Evolutionary conservation across 352 stramenopile species (phyloP), one percentile per base, ranked within the genome.

Genomic region (Bremia lactucae): DNA sequence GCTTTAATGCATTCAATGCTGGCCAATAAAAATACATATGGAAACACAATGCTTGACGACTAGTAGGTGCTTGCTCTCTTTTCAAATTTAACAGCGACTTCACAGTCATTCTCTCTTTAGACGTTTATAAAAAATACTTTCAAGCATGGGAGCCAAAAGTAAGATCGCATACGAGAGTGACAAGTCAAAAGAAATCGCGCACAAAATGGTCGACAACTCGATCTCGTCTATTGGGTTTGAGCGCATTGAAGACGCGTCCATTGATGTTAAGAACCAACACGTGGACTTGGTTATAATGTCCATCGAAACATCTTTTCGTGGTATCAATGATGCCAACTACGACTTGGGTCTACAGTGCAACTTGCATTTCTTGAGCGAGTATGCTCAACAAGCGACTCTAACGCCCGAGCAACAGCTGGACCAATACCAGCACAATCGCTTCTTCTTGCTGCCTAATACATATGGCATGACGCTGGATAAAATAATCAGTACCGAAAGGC

Each of bases 271-370:
- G 26, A 45, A 69, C 34, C 77, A 85, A 22, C 80, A 97, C 42
- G 87, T 78, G 40, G 88, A 97, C 55, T 98, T 97, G 66, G 89
- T 75, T 7, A 80, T 97, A 29, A 47, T 99, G 4, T 90, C 94
- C 16, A 95, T 98, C 41, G 95, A 98, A 68, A 97, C 97, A 59
- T 95, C 85, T n/a, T 64, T 97, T 29, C 87, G 86, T 26, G 95
- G 94, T 19, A 97, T 75, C 18, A 98, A 98, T 55, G 94, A 98
- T 65, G 83, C 94, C 36, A 97, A 97, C 64, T 98, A 98, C 65
- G 79, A 91, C 51, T 49, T 91, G 45, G 87, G 45, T 59, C 60
- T 88, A 35, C 76, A 78, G 57, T 78, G 77, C 52, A 65, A 60
- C 0, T 51, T 91, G 28, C 63, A 82, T 48, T 67, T 88, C 21